Base-by-base conservation (phyloP, 2,329 filamentous ascomycete species). In the Xylaria sp. region DNA sequence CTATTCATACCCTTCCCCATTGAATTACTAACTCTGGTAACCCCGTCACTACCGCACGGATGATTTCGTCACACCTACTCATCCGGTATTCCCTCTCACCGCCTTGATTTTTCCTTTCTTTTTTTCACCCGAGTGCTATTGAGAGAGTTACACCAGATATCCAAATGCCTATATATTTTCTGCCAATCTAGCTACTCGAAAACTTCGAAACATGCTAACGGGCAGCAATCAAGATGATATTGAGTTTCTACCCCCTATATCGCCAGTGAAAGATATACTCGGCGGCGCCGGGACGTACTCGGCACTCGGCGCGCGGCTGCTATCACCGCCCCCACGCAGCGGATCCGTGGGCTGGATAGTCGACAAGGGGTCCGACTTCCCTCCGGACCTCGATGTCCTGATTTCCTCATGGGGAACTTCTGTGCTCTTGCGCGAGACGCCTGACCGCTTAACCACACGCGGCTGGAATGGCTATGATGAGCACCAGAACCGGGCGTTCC, bases 391-490 rank as follows among this genome's bases (percentile, higher is more conserved):
- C 62, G 86, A 87, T 57, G 78, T 85, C 1, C 84, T 88, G 52
- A 90, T 99, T 73, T 81, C 86, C 15, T 86, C 88, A 52, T 98
- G 96, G 94, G 82, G 89, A 18, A 97, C 94, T 1, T 88, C 88
- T 6, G 92, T 89, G 23, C 77, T 94, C 18, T 83, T 96, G 72
- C 88, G 94, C 63, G 82, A 88, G 58, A 90, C 92, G 63, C 83
- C 85, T 1, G 80, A 86, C 7, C 89, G 93, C 28, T 84, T 93
- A 59, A 98, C 95, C 2, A 99, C 96, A 0, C 89, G 94, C 55
- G 94, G 92, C 55, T 97, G 94, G 93, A 98, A 98, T 79, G 92
- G 92, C 59, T 98, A 98, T 78, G 89, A 91, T 46, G 86, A 88
- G 39, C 89, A 89, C 68, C 88, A 92, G 78, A 87, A 90, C 72